Evolutionary conservation across 2,329 filamentous ascomycete species (phyloP).

Genomic region (Cladosporium sp.): DNA sequence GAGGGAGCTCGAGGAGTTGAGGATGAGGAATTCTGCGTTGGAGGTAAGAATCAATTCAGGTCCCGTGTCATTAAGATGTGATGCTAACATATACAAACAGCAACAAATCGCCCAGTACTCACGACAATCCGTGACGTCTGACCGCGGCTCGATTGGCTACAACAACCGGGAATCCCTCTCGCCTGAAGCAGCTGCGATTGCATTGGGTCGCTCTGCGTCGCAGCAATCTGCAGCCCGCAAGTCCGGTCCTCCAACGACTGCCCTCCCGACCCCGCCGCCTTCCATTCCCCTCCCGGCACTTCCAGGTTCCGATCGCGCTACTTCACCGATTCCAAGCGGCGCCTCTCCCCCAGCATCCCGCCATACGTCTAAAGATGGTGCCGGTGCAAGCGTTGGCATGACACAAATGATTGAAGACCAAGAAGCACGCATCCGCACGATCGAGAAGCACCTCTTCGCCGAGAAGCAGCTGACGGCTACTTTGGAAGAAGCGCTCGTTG

Average conservation of each 20-base stretch:
- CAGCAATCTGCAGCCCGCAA: conserved; percentile 74
- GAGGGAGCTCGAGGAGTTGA: conserved; percentile 74
- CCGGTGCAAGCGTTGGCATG: conserved; percentile 61
- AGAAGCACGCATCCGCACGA: conserved; percentile 88
- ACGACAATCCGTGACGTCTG: conserved; percentile 36
- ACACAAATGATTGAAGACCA: conserved; percentile 90
- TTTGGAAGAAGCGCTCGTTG: conserved; percentile 90
- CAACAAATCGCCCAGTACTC: conserved; percentile 49
- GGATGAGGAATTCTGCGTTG: conserved; percentile 70
- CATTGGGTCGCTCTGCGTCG: conserved; percentile 57
- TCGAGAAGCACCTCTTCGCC: conserved; percentile 93
- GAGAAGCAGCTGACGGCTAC: conserved; percentile 96
- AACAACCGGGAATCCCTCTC: conserved; percentile 51
- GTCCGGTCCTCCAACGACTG: conserved; percentile 71
- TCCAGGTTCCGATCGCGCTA: conserved; percentile 64
- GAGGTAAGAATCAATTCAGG: conserved; percentile 59
- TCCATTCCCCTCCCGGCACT: conserved; percentile 94
- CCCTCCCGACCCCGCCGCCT: conserved; percentile 88
- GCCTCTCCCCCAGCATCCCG: conserved; percentile 62
- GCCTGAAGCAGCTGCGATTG: conserved; percentile 42
- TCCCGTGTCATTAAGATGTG: background rate
- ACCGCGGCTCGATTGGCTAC: conserved; percentile 30
- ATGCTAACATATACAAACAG: conserved; percentile 50
- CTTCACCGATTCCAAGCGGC: conserved; percentile 59
- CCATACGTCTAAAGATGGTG: conserved; percentile 61